phyloP scores from a whole-genome alignment of 2,329 filamentous ascomycete species.

The Helotiales sp. region DNA sequence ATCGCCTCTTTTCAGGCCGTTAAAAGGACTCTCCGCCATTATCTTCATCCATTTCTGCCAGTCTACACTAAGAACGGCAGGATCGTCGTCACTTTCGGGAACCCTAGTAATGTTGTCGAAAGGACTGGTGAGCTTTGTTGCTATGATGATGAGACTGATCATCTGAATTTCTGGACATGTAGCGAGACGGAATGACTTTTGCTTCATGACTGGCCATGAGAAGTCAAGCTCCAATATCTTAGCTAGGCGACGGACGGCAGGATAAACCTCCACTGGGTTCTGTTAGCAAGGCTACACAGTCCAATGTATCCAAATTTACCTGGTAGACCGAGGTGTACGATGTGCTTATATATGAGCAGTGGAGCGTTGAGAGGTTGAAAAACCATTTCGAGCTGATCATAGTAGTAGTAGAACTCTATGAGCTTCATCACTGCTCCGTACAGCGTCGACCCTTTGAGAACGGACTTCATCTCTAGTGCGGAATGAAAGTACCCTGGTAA shows the following conservation, averaged over 20 bases:
- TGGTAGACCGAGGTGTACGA: slow-evolving; percentile 73
- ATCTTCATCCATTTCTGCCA: slow-evolving; percentile 70
- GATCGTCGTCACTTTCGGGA: slow-evolving; percentile 52
- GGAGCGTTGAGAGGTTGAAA: slow-evolving; percentile 74
- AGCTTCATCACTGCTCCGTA: slow-evolving; percentile 64
- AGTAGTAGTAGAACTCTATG: slow-evolving; percentile 58
- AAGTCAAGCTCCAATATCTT: slow-evolving; percentile 49
- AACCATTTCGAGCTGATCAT: slow-evolving; percentile 64
- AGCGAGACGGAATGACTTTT: slow-evolving; percentile 45
- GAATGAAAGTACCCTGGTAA: slow-evolving; percentile 62
- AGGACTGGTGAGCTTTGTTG: slow-evolving; percentile 78
- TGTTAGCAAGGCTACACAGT: slow-evolving; percentile 11
- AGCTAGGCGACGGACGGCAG: slow-evolving; percentile 55
- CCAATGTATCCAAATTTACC: slow-evolving; percentile 45
- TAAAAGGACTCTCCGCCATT: slow-evolving; percentile 38
- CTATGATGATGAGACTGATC: slow-evolving; percentile 68
- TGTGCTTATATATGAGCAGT: slow-evolving; percentile 66
- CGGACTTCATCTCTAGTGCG: slow-evolving; percentile 52
- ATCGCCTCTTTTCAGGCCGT: slow-evolving; percentile 40
- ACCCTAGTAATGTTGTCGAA: slow-evolving; percentile 60
- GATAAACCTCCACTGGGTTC: slow-evolving; percentile 62
- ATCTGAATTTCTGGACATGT: slow-evolving; percentile 75
- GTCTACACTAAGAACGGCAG: slow-evolving; percentile 61
- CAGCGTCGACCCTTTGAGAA: slow-evolving; percentile 56
- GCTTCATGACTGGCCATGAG: slow-evolving; percentile 51